Conservation (phyloP, 305 asterid genomes). For the Solanum hybrid region DNA sequence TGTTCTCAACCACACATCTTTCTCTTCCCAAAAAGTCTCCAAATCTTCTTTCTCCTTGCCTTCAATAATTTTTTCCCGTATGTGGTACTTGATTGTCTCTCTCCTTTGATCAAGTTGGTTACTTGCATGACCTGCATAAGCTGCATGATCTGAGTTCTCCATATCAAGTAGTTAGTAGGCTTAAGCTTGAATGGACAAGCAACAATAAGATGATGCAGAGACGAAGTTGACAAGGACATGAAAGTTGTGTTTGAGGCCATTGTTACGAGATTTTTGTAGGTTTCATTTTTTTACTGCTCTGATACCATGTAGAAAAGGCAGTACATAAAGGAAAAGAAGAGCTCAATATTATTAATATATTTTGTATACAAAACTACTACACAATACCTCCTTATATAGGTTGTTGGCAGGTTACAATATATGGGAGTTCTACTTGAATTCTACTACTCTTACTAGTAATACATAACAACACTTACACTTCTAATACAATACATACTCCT, state of each 20-base stretch:
- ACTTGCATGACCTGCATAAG: neutral
- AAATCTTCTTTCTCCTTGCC: neutral
- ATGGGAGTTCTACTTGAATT: neutral
- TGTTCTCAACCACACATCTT: neutral
- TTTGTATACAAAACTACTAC: neutral
- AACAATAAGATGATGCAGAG: neutral
- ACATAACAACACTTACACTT: neutral
- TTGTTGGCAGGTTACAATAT: neutral
- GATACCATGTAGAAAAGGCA: neutral
- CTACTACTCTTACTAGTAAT: neutral
- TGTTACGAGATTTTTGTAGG: neutral
- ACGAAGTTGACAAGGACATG: neutral
- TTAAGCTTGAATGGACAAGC: no score
- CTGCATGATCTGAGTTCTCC: neutral
- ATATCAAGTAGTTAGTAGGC: neutral
- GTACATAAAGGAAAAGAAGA: neutral
- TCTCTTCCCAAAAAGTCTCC: neutral
- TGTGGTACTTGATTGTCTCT: neutral
- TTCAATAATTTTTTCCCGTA: neutral
- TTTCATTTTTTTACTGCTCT: neutral
- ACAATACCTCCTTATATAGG: neutral
- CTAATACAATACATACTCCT: no score
- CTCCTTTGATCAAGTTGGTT: neutral
- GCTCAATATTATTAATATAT: neutral
- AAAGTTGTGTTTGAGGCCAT: neutral